phyloP scores from a whole-genome alignment of 768 basidiomycete species.

The Strobilomyces dryophilus region DNA sequence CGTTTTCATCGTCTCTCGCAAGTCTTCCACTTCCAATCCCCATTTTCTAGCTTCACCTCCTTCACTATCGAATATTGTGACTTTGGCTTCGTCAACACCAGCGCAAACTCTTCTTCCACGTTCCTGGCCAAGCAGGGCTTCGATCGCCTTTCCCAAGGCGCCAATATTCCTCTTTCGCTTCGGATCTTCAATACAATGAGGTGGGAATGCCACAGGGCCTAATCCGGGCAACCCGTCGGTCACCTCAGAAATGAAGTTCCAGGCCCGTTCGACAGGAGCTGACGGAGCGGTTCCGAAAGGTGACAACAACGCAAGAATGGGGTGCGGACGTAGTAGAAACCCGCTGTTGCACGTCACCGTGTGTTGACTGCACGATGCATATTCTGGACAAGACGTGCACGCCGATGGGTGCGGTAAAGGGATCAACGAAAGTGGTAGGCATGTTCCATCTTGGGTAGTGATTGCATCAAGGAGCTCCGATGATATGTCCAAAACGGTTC shows the following conservation, averaged over 20 bases:
- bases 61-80: conserved; percentile 38
- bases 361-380: conserved; percentile 56
- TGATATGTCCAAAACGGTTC: conserved; percentile 40
- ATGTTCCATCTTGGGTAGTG: conserved; percentile 34
- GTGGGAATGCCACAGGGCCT: conserved; percentile 74
- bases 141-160: conserved; percentile 67
- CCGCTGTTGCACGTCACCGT: conserved; percentile 64
- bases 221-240: conserved; percentile 72
- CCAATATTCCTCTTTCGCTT: conserved; percentile 71
- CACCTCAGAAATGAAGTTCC: conserved; percentile 43
- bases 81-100: conserved; percentile 36
- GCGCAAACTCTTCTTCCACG: conserved; percentile 63
- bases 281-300: conserved; percentile 37
- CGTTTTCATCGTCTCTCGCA: conserved; percentile 55
- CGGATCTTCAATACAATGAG: conserved; percentile 75
- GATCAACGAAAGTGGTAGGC: conserved; percentile 52
- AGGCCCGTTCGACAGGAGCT: conserved; percentile 37
- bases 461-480: conserved; percentile 25
- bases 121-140: conserved; percentile 57
- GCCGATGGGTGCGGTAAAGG: conserved; percentile 54
- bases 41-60: conserved; percentile 73
- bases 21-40: conserved; percentile 59
- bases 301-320: conserved; percentile 45
- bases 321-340: conserved; percentile 61
- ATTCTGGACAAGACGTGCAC: conserved; percentile 72